Conservation (phyloP, 345 rosid species). For the Eucalyptus grandis region DNA sequence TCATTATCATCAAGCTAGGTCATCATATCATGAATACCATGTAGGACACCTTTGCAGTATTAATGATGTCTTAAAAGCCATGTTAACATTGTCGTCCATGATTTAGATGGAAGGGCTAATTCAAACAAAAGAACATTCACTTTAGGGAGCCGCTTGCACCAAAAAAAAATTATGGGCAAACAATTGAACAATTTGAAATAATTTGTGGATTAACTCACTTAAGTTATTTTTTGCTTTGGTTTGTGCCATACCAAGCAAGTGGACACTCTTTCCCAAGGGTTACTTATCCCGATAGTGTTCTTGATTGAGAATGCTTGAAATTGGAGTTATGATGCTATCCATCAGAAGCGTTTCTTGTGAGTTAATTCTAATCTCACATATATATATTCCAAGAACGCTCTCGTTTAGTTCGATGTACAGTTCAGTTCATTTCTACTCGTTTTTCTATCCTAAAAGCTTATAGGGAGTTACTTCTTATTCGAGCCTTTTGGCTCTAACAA, state of each 20-base stretch:
- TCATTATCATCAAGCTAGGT: fast-evolving
- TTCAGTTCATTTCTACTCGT: neutral
- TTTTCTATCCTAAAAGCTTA: neutral
- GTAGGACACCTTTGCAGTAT: fast-evolving
- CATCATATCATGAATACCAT: neutral
- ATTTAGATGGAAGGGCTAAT: neutral
- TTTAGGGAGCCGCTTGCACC: neutral
- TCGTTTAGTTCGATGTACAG: fast-evolving
- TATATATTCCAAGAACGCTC: neutral
- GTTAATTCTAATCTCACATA: neutral
- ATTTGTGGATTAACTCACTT: neutral
- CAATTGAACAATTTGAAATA: neutral
- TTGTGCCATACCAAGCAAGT: neutral
- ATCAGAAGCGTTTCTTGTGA: fast-evolving
- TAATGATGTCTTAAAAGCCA: neutral
- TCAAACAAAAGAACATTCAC: neutral
- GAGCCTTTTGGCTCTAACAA: fast-evolving
- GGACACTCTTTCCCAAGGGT: neutral
- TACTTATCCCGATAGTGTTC: neutral
- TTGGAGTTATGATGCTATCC: neutral
- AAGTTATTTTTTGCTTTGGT: neutral
- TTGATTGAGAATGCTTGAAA: neutral
- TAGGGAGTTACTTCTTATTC: neutral
- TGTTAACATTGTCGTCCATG: neutral
- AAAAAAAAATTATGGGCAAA: neutral